A percentile compares a stretch with the other conserved stretches of the same genome.
Evolutionary conservation across 2,329 filamentous ascomycete genomes (phyloP).

Genomic region (Zasmidium cellare): DNA sequence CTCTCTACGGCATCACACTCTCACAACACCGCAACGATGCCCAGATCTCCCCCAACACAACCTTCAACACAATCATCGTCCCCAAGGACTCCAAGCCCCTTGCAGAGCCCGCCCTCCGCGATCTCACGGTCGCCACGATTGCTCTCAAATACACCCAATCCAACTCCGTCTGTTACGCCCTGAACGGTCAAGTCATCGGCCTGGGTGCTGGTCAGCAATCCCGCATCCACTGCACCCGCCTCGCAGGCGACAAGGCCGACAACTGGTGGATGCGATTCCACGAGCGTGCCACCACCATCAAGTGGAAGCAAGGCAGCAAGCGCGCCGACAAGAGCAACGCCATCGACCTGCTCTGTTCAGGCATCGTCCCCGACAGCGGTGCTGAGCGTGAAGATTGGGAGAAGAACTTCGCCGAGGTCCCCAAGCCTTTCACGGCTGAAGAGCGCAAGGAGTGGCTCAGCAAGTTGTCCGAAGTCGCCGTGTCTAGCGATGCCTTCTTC

Average conservation of each 20-base stretch:
- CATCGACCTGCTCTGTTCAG: constrained; percentile 91
- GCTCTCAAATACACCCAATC: constrained; percentile 98
- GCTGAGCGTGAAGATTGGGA: constrained; percentile 86
- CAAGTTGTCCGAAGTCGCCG: constrained; percentile 77
- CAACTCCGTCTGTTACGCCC: constrained; percentile 97
- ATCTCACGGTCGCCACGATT: constrained; percentile 93
- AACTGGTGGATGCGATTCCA: constrained; percentile 99
- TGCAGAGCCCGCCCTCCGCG: constrained; percentile 78
- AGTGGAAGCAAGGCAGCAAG: constrained; percentile 98
- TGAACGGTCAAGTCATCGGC: constrained; percentile 90
- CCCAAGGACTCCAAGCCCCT: constrained; percentile 75
- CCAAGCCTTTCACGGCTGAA: constrained; percentile 74
- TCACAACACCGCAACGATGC: constrained; percentile 92
- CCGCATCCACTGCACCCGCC: constrained; percentile 95
- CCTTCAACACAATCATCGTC: constrained; percentile 82
- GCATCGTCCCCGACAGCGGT: constrained; percentile 79
- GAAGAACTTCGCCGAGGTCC: constrained; percentile 85
- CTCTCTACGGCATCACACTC: constrained; percentile 85
- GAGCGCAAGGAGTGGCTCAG: constrained; percentile 85
- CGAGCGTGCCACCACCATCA: constrained; percentile 79
- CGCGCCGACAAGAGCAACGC: constrained; percentile 97
- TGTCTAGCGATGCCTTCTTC: constrained; percentile 97
- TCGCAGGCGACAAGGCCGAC: constrained; percentile 97
- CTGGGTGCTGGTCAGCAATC: constrained; percentile 96
- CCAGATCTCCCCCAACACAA: constrained; percentile 74